Conservation (phyloP, 2,329 filamentous ascomycete species). For the Onygena corvina region DNA sequence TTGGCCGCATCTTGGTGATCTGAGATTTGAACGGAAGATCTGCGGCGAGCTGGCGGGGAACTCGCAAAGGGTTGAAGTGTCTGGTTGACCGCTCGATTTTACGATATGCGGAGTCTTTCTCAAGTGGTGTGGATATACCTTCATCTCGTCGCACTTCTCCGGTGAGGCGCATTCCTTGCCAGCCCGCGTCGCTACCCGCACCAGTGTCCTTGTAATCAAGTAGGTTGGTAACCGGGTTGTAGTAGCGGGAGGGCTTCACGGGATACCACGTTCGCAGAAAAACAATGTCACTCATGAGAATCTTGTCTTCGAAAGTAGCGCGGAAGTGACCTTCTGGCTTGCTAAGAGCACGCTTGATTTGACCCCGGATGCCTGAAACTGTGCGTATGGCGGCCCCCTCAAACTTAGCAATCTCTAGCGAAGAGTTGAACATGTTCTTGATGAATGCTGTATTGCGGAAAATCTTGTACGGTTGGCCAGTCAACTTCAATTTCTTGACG, state of each 20-base stretch:
- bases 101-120: conserved; percentile 77
- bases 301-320: conserved; percentile 97
- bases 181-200: conserved; percentile 35
- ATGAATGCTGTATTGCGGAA: conserved; percentile 99
- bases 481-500: conserved; percentile 98
- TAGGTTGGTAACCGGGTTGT: conserved; percentile 90
- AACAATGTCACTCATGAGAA: conserved; percentile 90
- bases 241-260: conserved; percentile 87
- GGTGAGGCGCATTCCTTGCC: conserved; percentile 88
- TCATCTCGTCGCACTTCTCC: conserved; percentile 75
- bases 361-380: conserved; percentile 85
- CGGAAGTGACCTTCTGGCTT: conserved; percentile 94
- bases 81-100: conserved; percentile 47
- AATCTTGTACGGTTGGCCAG: conserved; percentile 87
- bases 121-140: conserved; percentile 61
- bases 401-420: conserved; percentile 94
- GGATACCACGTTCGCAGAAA: conserved; percentile 96
- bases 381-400: conserved; percentile 93
- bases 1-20: conserved; percentile 67
- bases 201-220: conserved; percentile 44
- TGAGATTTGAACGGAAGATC: conserved; percentile 88
- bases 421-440: conserved; percentile 92
- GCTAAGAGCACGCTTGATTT: conserved; percentile 89
- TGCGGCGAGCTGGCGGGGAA: conserved; percentile 48
- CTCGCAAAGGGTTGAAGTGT: conserved; percentile 58